phyloP scores from a whole-genome alignment of 2,329 filamentous ascomycete species.

The Penicillium sp. region DNA sequence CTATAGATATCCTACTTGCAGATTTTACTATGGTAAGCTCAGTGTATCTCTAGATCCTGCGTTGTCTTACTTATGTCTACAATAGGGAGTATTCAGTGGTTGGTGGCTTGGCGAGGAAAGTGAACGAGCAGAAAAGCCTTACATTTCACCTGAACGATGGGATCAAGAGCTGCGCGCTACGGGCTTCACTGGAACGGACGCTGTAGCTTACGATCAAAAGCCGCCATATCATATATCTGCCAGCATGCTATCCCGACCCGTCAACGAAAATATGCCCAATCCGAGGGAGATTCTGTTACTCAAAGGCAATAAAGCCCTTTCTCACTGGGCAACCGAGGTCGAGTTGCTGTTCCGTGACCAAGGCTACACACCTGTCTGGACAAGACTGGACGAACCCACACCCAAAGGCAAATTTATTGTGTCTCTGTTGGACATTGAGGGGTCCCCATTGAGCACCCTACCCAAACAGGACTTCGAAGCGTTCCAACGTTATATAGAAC shows the following conservation, averaged over 20 bases:
- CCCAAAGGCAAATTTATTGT: not conserved
- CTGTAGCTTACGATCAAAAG: not conserved
- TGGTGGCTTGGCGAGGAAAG: conserved; percentile 12
- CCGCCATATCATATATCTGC: not conserved
- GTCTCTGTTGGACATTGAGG: not conserved
- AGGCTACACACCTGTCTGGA: not conserved
- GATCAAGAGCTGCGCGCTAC: conserved; percentile 2
- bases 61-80: not conserved
- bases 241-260: not conserved
- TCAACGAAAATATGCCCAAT: not conserved
- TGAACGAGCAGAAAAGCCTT: not conserved
- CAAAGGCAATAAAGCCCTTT: not conserved
- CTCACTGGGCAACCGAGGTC: not conserved
- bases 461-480: not conserved
- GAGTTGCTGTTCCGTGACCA: not conserved
- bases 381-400: not conserved
- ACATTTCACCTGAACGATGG: not conserved
- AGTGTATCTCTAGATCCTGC: not conserved
- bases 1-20: conserved; percentile 6
- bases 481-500: not conserved
- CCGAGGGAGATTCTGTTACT: not conserved
- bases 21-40: conserved; percentile 1
- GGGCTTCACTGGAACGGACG: conserved; percentile 5
- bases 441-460: not conserved
- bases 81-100: not conserved